Percentiles rank a stretch among this genome's conserved stretches.
Evolutionary conservation across 2,329 filamentous ascomycete species (phyloP).

Genomic region (Didymellaceae sp.): DNA sequence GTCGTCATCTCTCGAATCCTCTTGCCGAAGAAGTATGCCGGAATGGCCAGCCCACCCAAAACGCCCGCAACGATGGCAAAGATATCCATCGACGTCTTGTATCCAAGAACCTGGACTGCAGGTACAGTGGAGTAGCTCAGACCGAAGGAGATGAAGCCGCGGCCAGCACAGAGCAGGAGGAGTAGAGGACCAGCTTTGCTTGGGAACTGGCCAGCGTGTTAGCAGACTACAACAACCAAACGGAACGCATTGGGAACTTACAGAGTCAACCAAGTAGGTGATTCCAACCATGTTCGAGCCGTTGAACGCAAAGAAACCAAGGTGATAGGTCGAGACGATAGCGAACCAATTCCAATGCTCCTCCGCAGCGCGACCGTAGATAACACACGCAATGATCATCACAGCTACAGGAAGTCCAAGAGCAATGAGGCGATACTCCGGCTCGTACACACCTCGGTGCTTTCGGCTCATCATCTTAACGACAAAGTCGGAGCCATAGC

Average conservation of each 20-base stretch:
- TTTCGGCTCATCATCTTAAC: not conserved
- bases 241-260: not conserved
- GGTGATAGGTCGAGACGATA: not conserved
- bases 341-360: not conserved
- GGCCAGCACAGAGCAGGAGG: not conserved
- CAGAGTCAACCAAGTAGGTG: not conserved
- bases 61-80: not conserved
- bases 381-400: not conserved
- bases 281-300: not conserved
- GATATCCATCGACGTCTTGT: not conserved
- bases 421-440: not conserved
- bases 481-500: not conserved
- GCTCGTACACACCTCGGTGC: not conserved
- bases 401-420: not conserved
- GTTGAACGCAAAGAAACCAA: not conserved
- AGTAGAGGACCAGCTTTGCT: constrained; percentile 1
- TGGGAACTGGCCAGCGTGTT: not conserved
- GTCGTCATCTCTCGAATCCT: not conserved
- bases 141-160: not conserved
- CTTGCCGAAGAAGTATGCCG: not conserved
- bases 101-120: not conserved
- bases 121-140: not conserved
- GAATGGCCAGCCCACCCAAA: not conserved
- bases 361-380: not conserved
- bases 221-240: not conserved